Evolutionary conservation across 2,329 filamentous ascomycete species (phyloP).

Genomic region (Venturia pyrina): DNA sequence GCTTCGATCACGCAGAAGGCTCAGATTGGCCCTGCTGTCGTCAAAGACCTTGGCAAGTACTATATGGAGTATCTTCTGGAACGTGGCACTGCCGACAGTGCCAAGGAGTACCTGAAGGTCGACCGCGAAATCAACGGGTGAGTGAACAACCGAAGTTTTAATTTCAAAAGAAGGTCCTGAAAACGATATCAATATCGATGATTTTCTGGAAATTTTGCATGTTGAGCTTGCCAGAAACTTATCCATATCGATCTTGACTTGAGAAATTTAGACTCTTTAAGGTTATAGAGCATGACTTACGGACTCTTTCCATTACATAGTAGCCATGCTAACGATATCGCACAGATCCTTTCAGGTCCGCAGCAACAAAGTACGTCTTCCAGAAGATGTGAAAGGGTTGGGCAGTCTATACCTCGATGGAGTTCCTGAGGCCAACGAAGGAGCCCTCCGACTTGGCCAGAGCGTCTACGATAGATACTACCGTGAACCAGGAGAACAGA

Average conservation of each 20-base stretch:
- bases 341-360: not conserved
- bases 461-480: slow-evolving; percentile 9
- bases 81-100: slow-evolving; percentile 68
- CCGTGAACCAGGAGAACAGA: slow-evolving; percentile 7
- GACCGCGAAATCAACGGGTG: slow-evolving; percentile 79
- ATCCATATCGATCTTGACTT: not conserved
- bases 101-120: slow-evolving; percentile 74
- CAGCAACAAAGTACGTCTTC: not conserved
- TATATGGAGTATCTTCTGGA: slow-evolving; percentile 83
- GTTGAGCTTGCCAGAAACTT: not conserved
- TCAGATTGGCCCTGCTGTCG: slow-evolving; percentile 53
- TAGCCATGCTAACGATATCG: not conserved
- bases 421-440: not conserved
- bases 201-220: not conserved
- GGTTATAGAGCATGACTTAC: no score
- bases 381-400: not conserved
- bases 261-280: not conserved
- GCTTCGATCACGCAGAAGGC: slow-evolving; percentile 65
- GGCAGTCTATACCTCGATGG: slow-evolving; percentile 8
- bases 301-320: no score
- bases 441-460: slow-evolving; percentile 9
- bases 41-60: slow-evolving; percentile 64
- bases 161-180: not conserved
- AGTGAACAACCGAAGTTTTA: slow-evolving; percentile 10
- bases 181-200: not conserved